These are phyloP conservation scores for Kwoniella mangroviensis DNA, from an alignment of 768 basidiomycete genomes.

Conservation along the genomic window DNA sequence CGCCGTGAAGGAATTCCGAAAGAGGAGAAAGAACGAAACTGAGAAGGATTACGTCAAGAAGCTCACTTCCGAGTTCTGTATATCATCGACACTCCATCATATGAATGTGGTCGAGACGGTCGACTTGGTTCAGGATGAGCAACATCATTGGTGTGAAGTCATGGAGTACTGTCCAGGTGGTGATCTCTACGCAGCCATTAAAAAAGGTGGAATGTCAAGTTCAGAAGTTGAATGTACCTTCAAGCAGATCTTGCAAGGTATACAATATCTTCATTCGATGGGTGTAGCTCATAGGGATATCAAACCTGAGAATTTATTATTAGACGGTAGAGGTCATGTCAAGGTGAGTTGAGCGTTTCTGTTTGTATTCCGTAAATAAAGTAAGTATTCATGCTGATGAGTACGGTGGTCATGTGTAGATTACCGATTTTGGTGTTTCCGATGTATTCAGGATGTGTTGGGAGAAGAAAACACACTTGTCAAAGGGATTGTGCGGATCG, in stretches of 20 bases:
- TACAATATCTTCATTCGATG: conserved; percentile 90
- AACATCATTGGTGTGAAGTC: conserved; percentile 96
- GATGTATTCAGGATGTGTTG: conserved; percentile 99
- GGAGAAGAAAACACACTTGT: conserved; percentile 96
- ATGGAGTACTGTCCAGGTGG: conserved; percentile 99
- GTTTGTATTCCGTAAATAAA: not conserved
- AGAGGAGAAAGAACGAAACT: conserved; percentile 94
- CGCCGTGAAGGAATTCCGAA: conserved; percentile 99
- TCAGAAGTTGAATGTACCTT: conserved; percentile 97
- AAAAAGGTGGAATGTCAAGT: conserved; percentile 90
- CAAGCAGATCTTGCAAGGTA: conserved; percentile 89
- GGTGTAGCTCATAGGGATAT: conserved; percentile 98
- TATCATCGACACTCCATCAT: conserved; percentile 92
- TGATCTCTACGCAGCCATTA: conserved; percentile 97
- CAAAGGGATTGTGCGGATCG: conserved; percentile 93
- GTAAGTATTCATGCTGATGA: not conserved
- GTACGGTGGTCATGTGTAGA: conserved; percentile 62
- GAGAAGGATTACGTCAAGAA: conserved; percentile 99
- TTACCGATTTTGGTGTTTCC: conserved; percentile 97
- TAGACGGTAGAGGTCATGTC: conserved; percentile 87
- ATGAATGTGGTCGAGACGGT: conserved; percentile 97
- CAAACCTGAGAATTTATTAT: conserved; percentile 96
- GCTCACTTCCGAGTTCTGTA: conserved; percentile 98
- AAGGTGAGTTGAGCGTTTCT: conserved; percentile 67
- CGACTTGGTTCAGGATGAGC: conserved; percentile 98